phyloP scores from a whole-genome alignment of 176 grass and related monocot species.

The Canna indica region DNA sequence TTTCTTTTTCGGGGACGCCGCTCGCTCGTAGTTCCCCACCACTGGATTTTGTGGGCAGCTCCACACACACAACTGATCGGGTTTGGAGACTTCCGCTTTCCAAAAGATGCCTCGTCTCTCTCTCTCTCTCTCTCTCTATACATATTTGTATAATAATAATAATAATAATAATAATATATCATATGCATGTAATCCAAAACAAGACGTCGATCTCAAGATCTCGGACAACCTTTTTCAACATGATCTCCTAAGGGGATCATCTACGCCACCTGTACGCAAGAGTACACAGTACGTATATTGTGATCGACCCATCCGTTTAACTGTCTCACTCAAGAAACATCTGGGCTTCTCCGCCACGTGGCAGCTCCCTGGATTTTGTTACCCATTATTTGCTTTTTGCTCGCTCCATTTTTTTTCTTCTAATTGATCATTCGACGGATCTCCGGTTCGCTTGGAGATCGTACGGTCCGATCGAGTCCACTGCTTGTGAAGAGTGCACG shows the following conservation, averaged over 20 bases:
- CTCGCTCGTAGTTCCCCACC: background rate
- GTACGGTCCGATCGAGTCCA: no score
- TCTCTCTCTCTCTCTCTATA: constrained; percentile 1
- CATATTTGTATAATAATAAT: background rate
- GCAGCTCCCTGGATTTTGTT: background rate
- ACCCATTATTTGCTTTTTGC: no score
- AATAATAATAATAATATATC: constrained; percentile 14
- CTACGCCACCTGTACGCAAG: background rate
- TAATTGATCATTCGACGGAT: no score
- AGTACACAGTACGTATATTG: background rate
- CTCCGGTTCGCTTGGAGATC: no score
- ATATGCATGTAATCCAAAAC: constrained; percentile 27
- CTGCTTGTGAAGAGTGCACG: no score
- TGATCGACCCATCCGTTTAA: no score
- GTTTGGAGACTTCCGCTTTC: constrained; percentile 49
- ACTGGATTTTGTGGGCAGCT: background rate
- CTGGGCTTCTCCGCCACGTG: background rate
- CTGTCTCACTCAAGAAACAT: no score
- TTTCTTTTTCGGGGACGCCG: constrained; percentile 1
- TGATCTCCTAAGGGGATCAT: no score
- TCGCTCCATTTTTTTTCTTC: no score
- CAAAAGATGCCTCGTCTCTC: constrained; percentile 44
- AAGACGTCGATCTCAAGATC: constrained; percentile 82
- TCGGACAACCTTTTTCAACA: constrained; percentile 62
- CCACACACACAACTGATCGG: constrained; percentile 5